These are phyloP conservation scores for Zizania latifolia DNA, from an alignment of 176 grass and related monocot genomes.

Conservation along the genomic window DNA sequence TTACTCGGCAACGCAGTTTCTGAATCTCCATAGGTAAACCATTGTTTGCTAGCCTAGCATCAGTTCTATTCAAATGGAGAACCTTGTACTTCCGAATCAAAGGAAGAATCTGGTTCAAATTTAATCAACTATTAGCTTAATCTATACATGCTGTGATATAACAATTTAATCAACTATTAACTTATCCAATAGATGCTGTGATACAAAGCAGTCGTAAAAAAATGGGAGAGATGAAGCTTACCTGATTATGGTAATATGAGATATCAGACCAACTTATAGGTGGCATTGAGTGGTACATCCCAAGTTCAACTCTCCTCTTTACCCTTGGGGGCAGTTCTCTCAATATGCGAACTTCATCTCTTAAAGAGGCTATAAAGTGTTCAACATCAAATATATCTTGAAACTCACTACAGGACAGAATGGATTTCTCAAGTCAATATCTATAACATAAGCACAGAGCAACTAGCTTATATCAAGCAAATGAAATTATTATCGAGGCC, in stretches of 20 bases:
- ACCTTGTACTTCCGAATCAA: constrained; percentile 69
- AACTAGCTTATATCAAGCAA: background rate
- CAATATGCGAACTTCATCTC: constrained; percentile 81
- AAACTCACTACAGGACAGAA: constrained; percentile 51
- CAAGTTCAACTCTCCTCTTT: constrained; percentile 52
- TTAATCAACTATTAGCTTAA: constrained; percentile 16
- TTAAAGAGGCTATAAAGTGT: constrained; percentile 88
- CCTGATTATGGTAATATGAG: constrained; percentile 88
- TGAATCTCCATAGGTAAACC: constrained; percentile 77
- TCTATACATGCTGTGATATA: background rate
- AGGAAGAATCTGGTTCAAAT: constrained; percentile 71
- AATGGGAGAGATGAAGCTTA: constrained; percentile 13
- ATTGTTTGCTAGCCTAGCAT: constrained; percentile 89
- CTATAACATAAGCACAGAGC: background rate
- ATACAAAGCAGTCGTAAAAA: background rate
- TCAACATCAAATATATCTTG: constrained; percentile 97
- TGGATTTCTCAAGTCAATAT: background rate
- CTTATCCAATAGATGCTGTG: constrained; percentile 1
- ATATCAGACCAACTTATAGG: constrained; percentile 97
- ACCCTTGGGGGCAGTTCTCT: constrained; percentile 74
- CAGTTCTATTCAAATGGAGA: constrained; percentile 87
- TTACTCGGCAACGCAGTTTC: constrained; percentile 78
- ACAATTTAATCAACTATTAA: constrained; percentile 15
- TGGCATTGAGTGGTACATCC: constrained; percentile 71
- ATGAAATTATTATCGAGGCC: background rate